Evolutionary conservation across 1,284 basidiomycete genomes (phyloP).

Genomic region (Earliella scabrosa): DNA sequence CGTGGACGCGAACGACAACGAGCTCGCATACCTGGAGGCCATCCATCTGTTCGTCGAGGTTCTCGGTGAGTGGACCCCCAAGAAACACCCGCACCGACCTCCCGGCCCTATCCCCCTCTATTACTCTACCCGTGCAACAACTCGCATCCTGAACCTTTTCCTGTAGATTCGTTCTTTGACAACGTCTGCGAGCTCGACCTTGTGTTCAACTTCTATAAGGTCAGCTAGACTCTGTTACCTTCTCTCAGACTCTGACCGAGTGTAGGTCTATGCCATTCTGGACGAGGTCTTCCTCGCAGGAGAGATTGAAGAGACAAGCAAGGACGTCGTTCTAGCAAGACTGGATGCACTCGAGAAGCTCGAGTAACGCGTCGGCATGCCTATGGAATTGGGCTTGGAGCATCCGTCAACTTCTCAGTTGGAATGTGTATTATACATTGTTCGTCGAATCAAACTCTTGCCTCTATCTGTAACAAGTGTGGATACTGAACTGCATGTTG

Average conservation of each 20-base stretch:
- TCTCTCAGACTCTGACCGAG: not conserved
- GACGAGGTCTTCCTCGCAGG: constrained; percentile 99
- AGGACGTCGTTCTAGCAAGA: constrained; percentile 90
- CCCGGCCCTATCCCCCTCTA: no score
- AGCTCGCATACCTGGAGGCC: constrained; percentile 95
- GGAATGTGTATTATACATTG: no score
- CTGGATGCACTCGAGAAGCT: constrained; percentile 92
- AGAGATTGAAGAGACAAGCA: constrained; percentile 97
- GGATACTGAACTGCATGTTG: no score
- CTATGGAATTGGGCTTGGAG: not conserved
- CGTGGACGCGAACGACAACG: constrained; percentile 98
- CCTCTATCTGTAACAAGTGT: no score
- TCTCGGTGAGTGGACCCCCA: constrained; percentile 67
- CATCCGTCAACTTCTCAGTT: no score
- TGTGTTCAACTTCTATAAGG: constrained; percentile 99
- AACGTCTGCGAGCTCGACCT: constrained; percentile 97
- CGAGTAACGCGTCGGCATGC: constrained; percentile 49
- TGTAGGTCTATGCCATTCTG: constrained; percentile 92
- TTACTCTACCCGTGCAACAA: no score
- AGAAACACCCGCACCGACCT: no score
- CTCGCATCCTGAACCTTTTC: not conserved
- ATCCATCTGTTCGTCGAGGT: constrained; percentile 99
- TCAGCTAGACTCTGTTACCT: no score
- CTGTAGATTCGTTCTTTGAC: constrained; percentile 94
- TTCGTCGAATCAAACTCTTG: no score